Evolutionary conservation across 176 grass and related monocot species (phyloP), one percentile per base, ranked within the genome.

Genomic region (Carex kokanica): DNA sequence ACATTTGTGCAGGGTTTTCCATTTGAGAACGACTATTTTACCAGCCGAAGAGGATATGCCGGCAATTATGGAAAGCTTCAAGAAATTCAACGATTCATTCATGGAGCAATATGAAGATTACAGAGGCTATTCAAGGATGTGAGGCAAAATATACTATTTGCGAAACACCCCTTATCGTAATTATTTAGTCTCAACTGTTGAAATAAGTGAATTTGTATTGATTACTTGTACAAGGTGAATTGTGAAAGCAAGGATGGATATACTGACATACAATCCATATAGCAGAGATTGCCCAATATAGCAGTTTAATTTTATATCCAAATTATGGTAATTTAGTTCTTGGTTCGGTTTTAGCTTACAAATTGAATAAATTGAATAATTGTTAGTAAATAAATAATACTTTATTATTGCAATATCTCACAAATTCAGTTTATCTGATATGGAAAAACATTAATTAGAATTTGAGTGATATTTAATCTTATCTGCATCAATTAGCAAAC

Each of bases 11-110:
- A 99, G 97, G 78, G 93, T 99, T 72, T 99, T 99, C 77, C 97
- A 99, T 85, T 84, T 99, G 43, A 91, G 97, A 86, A 99, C 97
- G 0, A 99, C 97, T 2, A 99, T 99, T 90, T 90, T 99, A 84
- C 97, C 97, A 0, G 88, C 93, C 0, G 93, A 96, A 75, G 97
- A 99, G 85, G 93, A 99, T 41, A 92, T 99, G 86, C 93, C 97
- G 4, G 88, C 93, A 4, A 99, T 99, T 60, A 95, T 99, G 86
- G 86, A 85, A 4, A 99, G 97, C 86, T 99, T 99, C 89, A 96
- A 99, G 93, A 93, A 96, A 52, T 99, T 99, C 86, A 99, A 99
- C 23, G 93, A 99, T 54, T 88, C 88, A 6, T 99, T 99, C 85
- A 99, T 99, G 97, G 83, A 89, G 61, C 84, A 99, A 74, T 96